These are phyloP conservation scores for Dunaliella sp. DNA, from an alignment of 139 green algal species.

Conservation along the genomic window DNA sequence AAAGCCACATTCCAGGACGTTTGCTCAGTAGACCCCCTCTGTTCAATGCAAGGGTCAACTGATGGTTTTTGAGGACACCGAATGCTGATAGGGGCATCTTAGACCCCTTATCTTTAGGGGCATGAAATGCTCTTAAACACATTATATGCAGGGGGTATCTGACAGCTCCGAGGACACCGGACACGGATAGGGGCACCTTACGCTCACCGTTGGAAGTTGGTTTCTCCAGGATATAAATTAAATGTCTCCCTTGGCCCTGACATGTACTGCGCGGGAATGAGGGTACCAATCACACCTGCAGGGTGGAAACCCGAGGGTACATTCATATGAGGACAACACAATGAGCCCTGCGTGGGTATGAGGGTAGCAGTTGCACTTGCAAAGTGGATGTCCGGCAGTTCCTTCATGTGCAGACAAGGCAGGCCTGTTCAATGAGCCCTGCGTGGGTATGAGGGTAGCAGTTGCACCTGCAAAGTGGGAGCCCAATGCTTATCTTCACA, in stretches of 20 bases:
- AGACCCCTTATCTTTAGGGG: background rate
- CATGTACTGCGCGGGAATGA: constrained; percentile 78
- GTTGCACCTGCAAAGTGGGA: background rate
- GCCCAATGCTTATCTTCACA: too few relatives aligned
- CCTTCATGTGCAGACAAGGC: background rate
- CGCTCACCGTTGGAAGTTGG: constrained; percentile 70
- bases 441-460: background rate
- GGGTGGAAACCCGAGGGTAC: background rate
- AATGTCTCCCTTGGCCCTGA: constrained; percentile 69
- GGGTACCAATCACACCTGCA: constrained; percentile 53
- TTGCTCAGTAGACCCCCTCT: too few relatives aligned
- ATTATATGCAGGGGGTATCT: background rate
- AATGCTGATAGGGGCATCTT: too few relatives aligned
- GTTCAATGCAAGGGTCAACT: too few relatives aligned
- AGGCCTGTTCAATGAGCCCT: too few relatives aligned
- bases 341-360: background rate
- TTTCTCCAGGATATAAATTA: constrained; percentile 56
- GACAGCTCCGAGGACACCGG: background rate
- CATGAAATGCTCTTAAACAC: background rate
- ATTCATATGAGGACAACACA: too few relatives aligned
- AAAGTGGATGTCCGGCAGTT: background rate
- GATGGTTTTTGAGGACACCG: too few relatives aligned
- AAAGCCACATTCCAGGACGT: too few relatives aligned
- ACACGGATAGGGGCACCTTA: background rate
- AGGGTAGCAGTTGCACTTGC: background rate